Conservation (phyloP, 768 basidiomycete genomes). For the Amyloporia xantha region DNA sequence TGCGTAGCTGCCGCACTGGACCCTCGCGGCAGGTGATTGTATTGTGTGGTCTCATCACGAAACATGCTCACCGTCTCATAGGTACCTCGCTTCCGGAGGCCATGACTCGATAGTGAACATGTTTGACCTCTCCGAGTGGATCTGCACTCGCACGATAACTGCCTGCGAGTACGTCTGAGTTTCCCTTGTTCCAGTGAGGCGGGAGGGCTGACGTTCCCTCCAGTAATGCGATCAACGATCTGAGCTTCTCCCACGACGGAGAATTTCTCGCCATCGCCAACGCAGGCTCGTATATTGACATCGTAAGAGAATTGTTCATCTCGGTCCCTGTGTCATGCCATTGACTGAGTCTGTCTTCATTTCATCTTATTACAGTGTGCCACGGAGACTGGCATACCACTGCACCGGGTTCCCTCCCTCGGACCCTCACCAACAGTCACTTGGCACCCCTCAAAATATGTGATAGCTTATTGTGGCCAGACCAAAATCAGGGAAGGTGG, state of each 20-base stretch:
- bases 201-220: background rate
- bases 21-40: slow-evolving; percentile 61
- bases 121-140: slow-evolving; percentile 77
- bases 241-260: slow-evolving; percentile 80
- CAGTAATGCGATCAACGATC: slow-evolving; percentile 63
- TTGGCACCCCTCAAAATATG: slow-evolving; percentile 79
- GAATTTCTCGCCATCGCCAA: slow-evolving; percentile 78
- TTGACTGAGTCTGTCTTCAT: background rate
- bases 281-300: slow-evolving; percentile 67
- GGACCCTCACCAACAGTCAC: slow-evolving; percentile 69
- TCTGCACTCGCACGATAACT: slow-evolving; percentile 68
- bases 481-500: slow-evolving; percentile 59
- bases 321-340: background rate
- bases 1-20: slow-evolving; percentile 71
- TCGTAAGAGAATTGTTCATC: slow-evolving; percentile 38
- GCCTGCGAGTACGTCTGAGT: slow-evolving; percentile 63
- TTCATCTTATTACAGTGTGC: slow-evolving; percentile 47
- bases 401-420: slow-evolving; percentile 71
- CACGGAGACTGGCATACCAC: slow-evolving; percentile 64
- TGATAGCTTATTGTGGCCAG: slow-evolving; percentile 79
- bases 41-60: background rate
- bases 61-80: too few relatives aligned
- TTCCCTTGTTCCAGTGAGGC: too few relatives aligned
- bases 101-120: slow-evolving; percentile 79
- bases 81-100: slow-evolving; percentile 76